A percentile compares a stretch with the other conserved stretches of the same genome.
Evolutionary conservation across 495 filamentous ascomycete genomes (phyloP).

Genomic region (Aspergillus nanangensis): DNA sequence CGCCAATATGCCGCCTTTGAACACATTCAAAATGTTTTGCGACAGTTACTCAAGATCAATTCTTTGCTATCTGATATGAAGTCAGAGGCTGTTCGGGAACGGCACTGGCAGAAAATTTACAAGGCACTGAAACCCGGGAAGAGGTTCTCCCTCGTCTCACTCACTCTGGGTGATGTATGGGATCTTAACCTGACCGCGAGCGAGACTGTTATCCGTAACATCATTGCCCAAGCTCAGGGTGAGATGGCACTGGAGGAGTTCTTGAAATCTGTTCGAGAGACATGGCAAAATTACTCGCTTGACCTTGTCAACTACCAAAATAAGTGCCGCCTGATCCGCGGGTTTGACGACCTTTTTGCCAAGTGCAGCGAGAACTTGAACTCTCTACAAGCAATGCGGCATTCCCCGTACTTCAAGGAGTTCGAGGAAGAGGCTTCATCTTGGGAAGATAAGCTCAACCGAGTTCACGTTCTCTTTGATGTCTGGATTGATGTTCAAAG

Average conservation of each 20-base stretch:
- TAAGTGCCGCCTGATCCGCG: slow-evolving; percentile 93
- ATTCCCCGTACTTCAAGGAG: slow-evolving; percentile 98
- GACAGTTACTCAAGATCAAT: slow-evolving; percentile 84
- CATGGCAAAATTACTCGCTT: slow-evolving; percentile 89
- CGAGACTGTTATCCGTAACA: slow-evolving; percentile 81
- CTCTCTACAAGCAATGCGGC: slow-evolving; percentile 96
- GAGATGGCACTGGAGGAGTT: slow-evolving; percentile 99
- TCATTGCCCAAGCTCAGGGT: slow-evolving; percentile 92
- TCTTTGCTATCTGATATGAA: slow-evolving; percentile 84
- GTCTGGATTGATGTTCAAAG: slow-evolving; percentile 99
- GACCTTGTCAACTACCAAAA: slow-evolving; percentile 97
- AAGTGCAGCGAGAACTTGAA: slow-evolving; percentile 98
- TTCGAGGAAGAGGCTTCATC: slow-evolving; percentile 94
- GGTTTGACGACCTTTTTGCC: slow-evolving; percentile 96
- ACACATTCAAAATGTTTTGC: slow-evolving; percentile 89
- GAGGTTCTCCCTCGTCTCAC: slow-evolving; percentile 84
- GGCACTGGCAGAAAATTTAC: slow-evolving; percentile 97
- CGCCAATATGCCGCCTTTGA: slow-evolving; percentile 98
- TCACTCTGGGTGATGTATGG: slow-evolving; percentile 97
- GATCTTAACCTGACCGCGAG: slow-evolving; percentile 84
- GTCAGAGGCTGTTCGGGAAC: slow-evolving; percentile 91
- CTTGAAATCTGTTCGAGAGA: slow-evolving; percentile 92
- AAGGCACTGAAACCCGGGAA: slow-evolving; percentile 87
- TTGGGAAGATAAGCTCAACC: slow-evolving; percentile 98
- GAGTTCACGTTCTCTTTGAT: slow-evolving; percentile 95